Evolutionary conservation across 495 filamentous ascomycete genomes (phyloP).

Genomic region (Immersiella caudata): DNA sequence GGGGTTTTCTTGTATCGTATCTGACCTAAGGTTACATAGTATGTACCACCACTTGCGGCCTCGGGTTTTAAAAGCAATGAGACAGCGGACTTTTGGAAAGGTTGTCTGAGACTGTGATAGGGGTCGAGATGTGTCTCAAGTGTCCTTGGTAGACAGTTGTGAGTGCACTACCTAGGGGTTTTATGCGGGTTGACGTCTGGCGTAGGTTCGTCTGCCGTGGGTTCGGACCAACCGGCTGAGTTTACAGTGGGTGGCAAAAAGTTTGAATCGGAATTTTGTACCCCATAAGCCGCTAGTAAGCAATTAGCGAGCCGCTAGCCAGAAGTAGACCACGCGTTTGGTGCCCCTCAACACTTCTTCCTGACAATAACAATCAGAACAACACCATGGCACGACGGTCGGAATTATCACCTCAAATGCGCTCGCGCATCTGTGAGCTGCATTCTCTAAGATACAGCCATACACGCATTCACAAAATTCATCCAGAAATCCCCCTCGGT

Average conservation of each 20-base stretch:
- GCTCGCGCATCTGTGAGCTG: too few species aligned
- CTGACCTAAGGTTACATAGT: constrained; percentile 13
- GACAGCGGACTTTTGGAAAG: constrained; percentile 11
- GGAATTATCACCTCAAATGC: too few species aligned
- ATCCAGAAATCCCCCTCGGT: too few species aligned
- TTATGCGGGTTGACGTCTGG: background rate
- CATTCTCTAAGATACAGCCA: too few species aligned
- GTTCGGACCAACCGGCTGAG: background rate
- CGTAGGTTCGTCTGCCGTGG: background rate
- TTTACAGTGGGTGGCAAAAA: too few species aligned
- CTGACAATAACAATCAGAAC: too few species aligned
- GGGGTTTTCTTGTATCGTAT: constrained; percentile 16
- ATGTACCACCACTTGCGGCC: constrained; percentile 13
- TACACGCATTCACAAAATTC: too few species aligned
- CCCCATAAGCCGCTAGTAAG: too few species aligned
- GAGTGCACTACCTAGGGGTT: background rate
- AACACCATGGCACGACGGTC: too few species aligned
- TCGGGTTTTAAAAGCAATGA: constrained; percentile 21
- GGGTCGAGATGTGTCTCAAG: background rate
- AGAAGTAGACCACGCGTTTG: too few species aligned
- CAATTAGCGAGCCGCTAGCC: too few species aligned
- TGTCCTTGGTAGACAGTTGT: background rate
- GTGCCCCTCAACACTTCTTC: too few species aligned
- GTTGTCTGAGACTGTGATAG: background rate
- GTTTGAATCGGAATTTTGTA: background rate